phyloP scores from a whole-genome alignment of 495 filamentous ascomycete species.

The Melanomma pulvis-pyrius region DNA sequence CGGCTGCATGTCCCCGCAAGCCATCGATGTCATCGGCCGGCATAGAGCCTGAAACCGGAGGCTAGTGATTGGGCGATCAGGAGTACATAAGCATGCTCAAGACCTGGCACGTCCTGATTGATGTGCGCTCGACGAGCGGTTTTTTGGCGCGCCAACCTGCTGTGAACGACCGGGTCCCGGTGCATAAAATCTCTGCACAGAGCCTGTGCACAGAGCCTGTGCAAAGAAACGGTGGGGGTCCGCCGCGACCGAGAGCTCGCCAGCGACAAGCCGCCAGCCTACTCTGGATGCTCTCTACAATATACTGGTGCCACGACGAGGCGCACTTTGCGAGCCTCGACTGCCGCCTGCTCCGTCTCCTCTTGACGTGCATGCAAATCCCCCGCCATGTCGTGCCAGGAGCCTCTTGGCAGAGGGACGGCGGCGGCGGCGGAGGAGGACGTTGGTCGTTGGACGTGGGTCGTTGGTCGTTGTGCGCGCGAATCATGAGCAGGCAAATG shows the following conservation, averaged over 20 bases:
- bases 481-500: conserved; percentile 4
- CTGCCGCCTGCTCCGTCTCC: neutral
- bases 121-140: conserved; percentile 22
- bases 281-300: neutral
- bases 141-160: conserved; percentile 19
- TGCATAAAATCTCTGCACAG: conserved; percentile 32
- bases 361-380: conserved; percentile 35
- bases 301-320: neutral
- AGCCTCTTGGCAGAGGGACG: conserved; percentile 18
- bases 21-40: conserved; percentile 27
- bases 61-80: conserved; percentile 33
- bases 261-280: neutral
- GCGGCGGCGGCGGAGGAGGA: too few relatives aligned
- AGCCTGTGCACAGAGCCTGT: conserved; percentile 2
- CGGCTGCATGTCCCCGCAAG: conserved; percentile 27
- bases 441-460: neutral
- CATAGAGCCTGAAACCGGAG: conserved; percentile 23
- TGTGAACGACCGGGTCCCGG: neutral
- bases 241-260: conserved; percentile 6
- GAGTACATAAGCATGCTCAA: conserved; percentile 31
- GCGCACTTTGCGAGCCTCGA: neutral
- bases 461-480: neutral
- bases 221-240: conserved; percentile 14
- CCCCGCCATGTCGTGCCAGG: conserved; percentile 19
- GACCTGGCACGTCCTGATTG: conserved; percentile 14